A percentile compares a stretch with the other conserved stretches of the same genome.
Conservation (phyloP, 306 rosid genomes). For the Alnus rubra region DNA sequence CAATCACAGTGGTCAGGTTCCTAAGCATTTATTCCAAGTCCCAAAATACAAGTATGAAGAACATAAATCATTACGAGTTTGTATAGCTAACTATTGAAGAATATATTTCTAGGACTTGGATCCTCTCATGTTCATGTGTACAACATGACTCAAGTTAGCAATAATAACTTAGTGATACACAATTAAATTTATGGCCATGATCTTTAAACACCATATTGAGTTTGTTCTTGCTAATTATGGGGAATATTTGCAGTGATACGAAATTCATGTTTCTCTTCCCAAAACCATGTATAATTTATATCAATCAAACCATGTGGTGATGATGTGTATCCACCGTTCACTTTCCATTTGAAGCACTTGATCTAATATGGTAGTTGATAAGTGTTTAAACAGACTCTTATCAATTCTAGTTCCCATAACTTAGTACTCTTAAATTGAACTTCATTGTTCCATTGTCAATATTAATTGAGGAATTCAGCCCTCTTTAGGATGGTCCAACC, state of each 20-base stretch:
- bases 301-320: conserved; percentile 10
- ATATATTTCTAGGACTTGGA: conserved; percentile 14
- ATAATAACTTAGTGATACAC: not conserved
- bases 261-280: not conserved
- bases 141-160: not conserved
- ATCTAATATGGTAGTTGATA: not conserved
- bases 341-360: too few species aligned
- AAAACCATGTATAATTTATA: not conserved
- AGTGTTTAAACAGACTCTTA: not conserved
- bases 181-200: not conserved
- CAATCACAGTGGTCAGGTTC: conserved; percentile 73
- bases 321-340: not conserved
- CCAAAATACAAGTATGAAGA: conserved; percentile 77
- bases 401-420: not conserved
- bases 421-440: not conserved
- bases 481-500: too few species aligned
- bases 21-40: conserved; percentile 52
- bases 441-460: not conserved
- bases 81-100: conserved; percentile 8
- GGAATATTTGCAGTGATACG: not conserved
- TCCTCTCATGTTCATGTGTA: not conserved
- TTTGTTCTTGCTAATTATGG: not conserved
- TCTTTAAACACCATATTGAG: not conserved
- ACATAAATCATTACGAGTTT: conserved; percentile 23
- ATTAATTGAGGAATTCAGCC: too few species aligned